phyloP scores from a whole-genome alignment of 2,329 filamentous ascomycete genomes.

The Talaromyces sp. region DNA sequence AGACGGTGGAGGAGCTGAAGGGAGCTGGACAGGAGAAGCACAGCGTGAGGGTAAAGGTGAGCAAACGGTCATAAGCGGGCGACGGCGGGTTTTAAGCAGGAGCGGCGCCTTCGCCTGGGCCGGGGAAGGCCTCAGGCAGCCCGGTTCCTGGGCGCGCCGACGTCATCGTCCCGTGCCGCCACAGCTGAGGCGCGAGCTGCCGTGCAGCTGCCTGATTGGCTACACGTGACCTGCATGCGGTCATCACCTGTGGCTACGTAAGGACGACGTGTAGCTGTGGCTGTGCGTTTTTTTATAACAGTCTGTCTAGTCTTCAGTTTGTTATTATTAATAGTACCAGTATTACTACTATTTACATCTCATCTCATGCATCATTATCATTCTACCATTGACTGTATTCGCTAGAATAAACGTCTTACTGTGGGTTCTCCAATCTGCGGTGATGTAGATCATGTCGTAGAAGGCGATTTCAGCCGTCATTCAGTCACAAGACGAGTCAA shows the following conservation, averaged over 20 bases:
- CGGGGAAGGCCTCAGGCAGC: background rate
- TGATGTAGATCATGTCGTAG: too few relatives aligned
- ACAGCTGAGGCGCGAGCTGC: constrained; percentile 8
- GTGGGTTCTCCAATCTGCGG: too few relatives aligned
- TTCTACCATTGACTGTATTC: too few relatives aligned
- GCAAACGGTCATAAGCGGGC: background rate
- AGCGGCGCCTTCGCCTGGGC: background rate
- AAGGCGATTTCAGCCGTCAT: too few relatives aligned
- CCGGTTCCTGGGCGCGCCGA: background rate
- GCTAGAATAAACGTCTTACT: too few relatives aligned
- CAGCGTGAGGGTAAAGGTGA: too few relatives aligned
- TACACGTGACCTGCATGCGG: background rate
- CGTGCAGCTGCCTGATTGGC: background rate
- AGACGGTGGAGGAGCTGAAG: background rate
- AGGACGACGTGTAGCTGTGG: constrained; percentile 6
- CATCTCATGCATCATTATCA: too few relatives aligned
- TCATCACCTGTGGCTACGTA: background rate
- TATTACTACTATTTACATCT: too few relatives aligned
- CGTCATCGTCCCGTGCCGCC: constrained; percentile 2
- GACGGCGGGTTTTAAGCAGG: background rate
- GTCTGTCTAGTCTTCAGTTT: too few relatives aligned
- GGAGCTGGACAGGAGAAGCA: background rate
- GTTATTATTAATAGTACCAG: too few relatives aligned
- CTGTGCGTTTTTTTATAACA: background rate
- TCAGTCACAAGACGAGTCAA: too few relatives aligned